Evolutionary conservation across 139 green algal genomes (phyloP).

Genomic region (Chlamydomonas sp.): DNA sequence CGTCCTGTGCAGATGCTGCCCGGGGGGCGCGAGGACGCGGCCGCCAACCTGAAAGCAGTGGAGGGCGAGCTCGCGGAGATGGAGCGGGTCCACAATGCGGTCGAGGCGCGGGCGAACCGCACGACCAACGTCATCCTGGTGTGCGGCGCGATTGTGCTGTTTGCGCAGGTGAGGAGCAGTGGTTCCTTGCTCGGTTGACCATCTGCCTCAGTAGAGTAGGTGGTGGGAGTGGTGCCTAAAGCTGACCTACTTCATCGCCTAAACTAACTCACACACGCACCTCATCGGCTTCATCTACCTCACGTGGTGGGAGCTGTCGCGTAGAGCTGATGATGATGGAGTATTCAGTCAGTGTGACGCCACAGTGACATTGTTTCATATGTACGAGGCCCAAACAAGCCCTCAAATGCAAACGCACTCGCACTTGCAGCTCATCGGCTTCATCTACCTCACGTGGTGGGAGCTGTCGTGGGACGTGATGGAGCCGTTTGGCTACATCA

Average conservation of each 20-base stretch:
- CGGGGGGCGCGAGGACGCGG: neutral
- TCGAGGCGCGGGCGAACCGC: neutral
- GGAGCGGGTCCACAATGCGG: neutral
- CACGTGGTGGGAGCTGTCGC: slow-evolving; percentile 13
- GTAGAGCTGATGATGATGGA: neutral
- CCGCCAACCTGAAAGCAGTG: slow-evolving; percentile 7
- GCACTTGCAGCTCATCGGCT: slow-evolving; percentile 12
- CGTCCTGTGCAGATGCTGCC: slow-evolving; percentile 9
- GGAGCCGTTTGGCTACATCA: slow-evolving; percentile 38
- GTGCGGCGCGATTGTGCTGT: slow-evolving; percentile 9
- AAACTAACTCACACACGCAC: no score
- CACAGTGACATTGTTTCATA: neutral
- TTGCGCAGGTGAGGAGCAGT: no score
- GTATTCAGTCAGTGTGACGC: neutral
- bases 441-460: slow-evolving; percentile 28
- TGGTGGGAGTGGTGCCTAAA: no score
- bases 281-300: slow-evolving; percentile 24
- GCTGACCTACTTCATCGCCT: no score
- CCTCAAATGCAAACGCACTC: no score
- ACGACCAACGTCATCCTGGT: slow-evolving; percentile 7
- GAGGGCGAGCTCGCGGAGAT: slow-evolving; percentile 16
- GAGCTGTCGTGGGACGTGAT: slow-evolving; percentile 39
- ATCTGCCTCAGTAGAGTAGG: no score
- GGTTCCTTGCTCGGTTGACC: no score
- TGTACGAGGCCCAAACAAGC: neutral